Evolutionary conservation across 495 filamentous ascomycete genomes (phyloP), one percentile per base, ranked within the genome.

Genomic region (Penicillium bovifimosum): DNA sequence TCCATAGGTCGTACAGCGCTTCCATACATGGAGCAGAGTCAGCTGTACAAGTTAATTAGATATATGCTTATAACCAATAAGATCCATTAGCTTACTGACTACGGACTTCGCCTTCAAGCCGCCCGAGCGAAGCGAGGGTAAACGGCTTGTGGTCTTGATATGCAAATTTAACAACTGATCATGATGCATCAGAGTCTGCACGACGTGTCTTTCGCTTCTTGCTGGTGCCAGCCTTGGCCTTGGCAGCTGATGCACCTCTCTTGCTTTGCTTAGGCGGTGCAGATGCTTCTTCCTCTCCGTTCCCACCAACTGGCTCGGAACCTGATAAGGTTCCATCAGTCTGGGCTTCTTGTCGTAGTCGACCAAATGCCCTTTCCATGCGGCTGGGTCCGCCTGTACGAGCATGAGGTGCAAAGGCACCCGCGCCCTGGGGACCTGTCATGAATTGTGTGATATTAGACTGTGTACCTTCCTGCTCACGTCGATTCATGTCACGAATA

Each of bases 381-480:
- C 91, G 75, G 75, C 86, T 91, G 50, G 80, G 84, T 31, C 79
- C 80, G 13, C 70, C 80, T 1, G 50, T 59, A 47, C 76, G 80
- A 55, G 80, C 79, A 39, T 88, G 80, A 1, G 90, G 91, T 27
- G 90, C 90, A 76, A 93, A 95, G 1, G 83, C 84, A 42, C 86
- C 84, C 33, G 75, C 76, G 0, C 86, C 85, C 0, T 81, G 80
- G 3, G 69, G 70, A 1, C 84, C 82, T 17, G 76, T 73, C 66
- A 97, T 93, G 63, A 83, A 98, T 20, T 82, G 77, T n/a, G 93
- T 98, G 56, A 98, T 95, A 64, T 97, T 98, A 28, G 82, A 84
- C 76, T 98, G 93, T 16, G 91, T 96, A 1, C 95, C 93, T 67
- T 97, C 93, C 10, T 78, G 76, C 53, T 86, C 84, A 31, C 92